Evolutionary conservation across 768 basidiomycete species (phyloP).

Genomic region (Boletus tylopilopsis): DNA sequence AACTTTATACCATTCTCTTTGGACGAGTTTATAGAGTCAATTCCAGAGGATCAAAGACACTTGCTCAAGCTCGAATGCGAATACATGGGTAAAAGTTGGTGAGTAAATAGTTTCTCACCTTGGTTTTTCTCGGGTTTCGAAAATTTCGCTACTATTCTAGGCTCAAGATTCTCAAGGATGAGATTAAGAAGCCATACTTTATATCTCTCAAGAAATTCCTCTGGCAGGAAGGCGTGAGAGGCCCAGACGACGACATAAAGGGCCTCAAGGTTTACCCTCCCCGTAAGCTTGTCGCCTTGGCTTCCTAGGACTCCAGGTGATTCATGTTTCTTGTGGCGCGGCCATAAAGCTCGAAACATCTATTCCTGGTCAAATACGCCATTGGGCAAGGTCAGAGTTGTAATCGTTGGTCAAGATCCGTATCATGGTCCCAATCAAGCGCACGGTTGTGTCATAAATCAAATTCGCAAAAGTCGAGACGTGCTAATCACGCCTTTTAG

Average conservation of each 20-base stretch:
- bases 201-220: slow-evolving; percentile 66
- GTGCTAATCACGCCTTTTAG: slow-evolving; percentile 34
- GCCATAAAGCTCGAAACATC: slow-evolving; percentile 64
- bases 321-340: slow-evolving; percentile 20
- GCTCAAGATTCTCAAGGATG: slow-evolving; percentile 71
- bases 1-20: slow-evolving; percentile 71
- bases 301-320: slow-evolving; percentile 6
- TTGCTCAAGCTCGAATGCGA: slow-evolving; percentile 68
- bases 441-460: slow-evolving; percentile 47
- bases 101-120: slow-evolving; percentile 1
- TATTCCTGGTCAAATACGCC: slow-evolving; percentile 93
- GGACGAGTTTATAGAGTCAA: slow-evolving; percentile 45
- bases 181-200: slow-evolving; percentile 77
- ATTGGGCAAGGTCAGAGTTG: slow-evolving; percentile 78
- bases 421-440: slow-evolving; percentile 81
- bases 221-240: slow-evolving; percentile 59
- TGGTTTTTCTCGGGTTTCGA: neutral
- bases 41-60: slow-evolving; percentile 54
- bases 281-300: slow-evolving; percentile 44
- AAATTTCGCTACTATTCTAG: slow-evolving; percentile 34
- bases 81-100: slow-evolving; percentile 74
- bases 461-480: slow-evolving; percentile 7
- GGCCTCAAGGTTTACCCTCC: slow-evolving; percentile 70
- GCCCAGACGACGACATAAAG: slow-evolving; percentile 42
- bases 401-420: slow-evolving; percentile 89